Evolutionary conservation across 108 stramenopile genomes (phyloP).

Genomic region (Pseudonitzschia delicatissima): DNA sequence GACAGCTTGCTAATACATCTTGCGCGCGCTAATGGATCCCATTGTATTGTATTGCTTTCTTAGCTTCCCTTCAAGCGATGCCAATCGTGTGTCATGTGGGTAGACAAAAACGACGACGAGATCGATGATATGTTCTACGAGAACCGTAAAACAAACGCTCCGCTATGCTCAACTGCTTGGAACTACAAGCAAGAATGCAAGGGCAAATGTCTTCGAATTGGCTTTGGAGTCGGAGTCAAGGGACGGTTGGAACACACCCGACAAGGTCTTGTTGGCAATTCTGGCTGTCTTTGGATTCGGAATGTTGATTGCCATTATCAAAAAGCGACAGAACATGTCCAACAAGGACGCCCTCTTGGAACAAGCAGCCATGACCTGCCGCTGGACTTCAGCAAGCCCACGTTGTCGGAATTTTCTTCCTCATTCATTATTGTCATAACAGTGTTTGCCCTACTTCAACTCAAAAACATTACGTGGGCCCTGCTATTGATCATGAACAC

Average conservation of each 20-base stretch:
- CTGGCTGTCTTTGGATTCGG: conserved; percentile 67
- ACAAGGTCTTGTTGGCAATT: conserved; percentile 71
- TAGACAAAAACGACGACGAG: conserved; percentile 70
- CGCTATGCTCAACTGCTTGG: conserved; percentile 76
- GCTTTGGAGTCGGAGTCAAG: conserved; percentile 27
- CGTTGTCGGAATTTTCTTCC: conserved; percentile 67
- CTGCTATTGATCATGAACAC: conserved; percentile 70
- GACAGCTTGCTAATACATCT: background rate
- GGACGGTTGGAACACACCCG: conserved; percentile 76
- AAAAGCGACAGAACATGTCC: conserved; percentile 77
- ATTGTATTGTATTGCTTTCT: background rate
- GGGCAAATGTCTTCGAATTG: conserved; percentile 51
- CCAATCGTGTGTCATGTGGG: conserved; percentile 79
- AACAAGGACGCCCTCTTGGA: conserved; percentile 85
- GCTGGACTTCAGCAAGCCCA: conserved; percentile 80
- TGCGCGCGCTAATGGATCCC: too few species aligned
- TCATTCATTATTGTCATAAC: conserved; percentile 68
- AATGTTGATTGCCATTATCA: conserved; percentile 66
- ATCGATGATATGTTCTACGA: conserved; percentile 81
- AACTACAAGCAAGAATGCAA: conserved; percentile 58
- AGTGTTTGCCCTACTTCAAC: conserved; percentile 64
- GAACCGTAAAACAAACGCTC: conserved; percentile 70
- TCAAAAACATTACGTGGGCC: conserved; percentile 83
- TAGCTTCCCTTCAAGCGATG: conserved; percentile 71
- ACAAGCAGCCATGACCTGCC: conserved; percentile 79